Base-by-base conservation (phyloP, 2,329 filamentous ascomycete genomes). In the Talaromyces sp. region DNA sequence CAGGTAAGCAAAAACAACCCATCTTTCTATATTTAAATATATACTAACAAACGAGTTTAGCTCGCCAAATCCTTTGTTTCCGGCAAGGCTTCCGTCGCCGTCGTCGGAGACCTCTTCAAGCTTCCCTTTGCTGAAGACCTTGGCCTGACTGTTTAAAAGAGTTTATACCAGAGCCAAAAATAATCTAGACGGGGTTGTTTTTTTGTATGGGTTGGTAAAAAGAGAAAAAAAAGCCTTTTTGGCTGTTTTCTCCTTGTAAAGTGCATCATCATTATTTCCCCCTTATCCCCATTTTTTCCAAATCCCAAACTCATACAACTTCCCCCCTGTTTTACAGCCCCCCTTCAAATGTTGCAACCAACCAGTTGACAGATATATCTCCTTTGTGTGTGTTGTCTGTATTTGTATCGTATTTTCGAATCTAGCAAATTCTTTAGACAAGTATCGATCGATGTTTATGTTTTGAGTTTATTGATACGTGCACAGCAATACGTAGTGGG, bases 51-150 rank as follows among this genome's bases (percentile, higher is more conserved):
- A 58, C 63, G 59, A 42, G 53, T 60, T 60, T 73, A 98, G 93
- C 87, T 89, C 73, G 93, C 93, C 73, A 96, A 96, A 84, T 82
- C 88, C 73, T 84, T 97, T 69, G 82, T 98, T 67, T 89, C 93
- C 68, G 87, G 87, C 78, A 98, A 93, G 85, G 93, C 93, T 57
- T 89, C 91, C 59, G 90, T 97, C 65, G 89, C 92, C 65, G 84
- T 91, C 62, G 92, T 98, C 65, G 95, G 95, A 77, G 95, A 99
- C 76, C 85, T 99, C 70, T 89, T 91, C 78, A 85, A 89, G 71
- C 87, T 99, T 74, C 95, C 95, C 62, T 99, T 89, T 75, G 95
- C 92, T 68, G 91, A 93, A 80, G 95, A 99, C 75, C 84, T 99
- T 76, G 96, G 93, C 70, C 85, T 99, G 75, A 91, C 88, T 77